Base-by-base conservation (phyloP, 441 rosid genomes). In the Erysimum cheiri region DNA sequence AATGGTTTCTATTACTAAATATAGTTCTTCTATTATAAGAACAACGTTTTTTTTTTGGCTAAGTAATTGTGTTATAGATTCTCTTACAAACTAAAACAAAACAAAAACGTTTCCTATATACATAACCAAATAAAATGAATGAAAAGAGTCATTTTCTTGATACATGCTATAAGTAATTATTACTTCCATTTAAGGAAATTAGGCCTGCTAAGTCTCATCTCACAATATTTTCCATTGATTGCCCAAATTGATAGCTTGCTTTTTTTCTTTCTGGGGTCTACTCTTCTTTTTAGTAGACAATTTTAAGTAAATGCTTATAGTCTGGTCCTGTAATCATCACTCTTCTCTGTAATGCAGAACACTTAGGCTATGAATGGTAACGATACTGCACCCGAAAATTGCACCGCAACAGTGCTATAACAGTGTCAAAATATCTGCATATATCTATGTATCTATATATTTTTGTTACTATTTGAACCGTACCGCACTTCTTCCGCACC, bases 291-390 rank as follows among this genome's bases (percentile, higher is more conserved):
- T 53, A 59, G 15, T 75, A 50, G 50, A 53, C 39, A 47, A 67
- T 48, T 58, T 62, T 37, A 36, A 63, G 72, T 73, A 24, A 49
- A 17, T 76, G 64, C 50, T 59, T 22, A 52, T 49, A 76, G 82
- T 76, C 90, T 84, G 88, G 80, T 78, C 79, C 77, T 75, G 72
- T 78, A 85, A 88, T 86, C 85, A 86, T 88, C 83, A 86, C 87
- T 40, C 63, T 70, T 75, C 82, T 47, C 80, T 74, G 74, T 63
- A 72, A 70, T 74, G 69, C 75, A 54, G 74, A 75, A 66, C 48
- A 58, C 50, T 50, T 24, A 54, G 28, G 41, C 22, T 1, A 19
- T 19, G 22, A 19, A 19, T 19, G 22, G 22, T 19, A 1, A 19
- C 22, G 22, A 1, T 19, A 19, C 22, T 1, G 22, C 22, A 19